Evolutionary conservation across 192 early-diverging fungal genomes (phyloP).

Genomic region (Paraglomus occultum): DNA sequence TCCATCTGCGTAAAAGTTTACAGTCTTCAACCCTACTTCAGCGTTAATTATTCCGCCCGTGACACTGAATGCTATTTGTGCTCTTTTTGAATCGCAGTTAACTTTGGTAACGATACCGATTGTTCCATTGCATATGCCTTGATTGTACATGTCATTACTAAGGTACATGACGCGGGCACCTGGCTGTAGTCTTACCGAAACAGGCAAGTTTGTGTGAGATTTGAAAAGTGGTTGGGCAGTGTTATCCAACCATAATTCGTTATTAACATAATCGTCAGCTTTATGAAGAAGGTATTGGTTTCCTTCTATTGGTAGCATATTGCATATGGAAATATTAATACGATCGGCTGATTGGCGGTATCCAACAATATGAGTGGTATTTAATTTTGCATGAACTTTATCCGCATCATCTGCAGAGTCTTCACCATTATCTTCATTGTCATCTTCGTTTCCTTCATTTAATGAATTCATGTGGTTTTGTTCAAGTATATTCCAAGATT

Average conservation of each 20-base stretch:
- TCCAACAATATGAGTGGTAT: slow-evolving; percentile 7
- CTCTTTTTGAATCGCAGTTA: background rate
- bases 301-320: background rate
- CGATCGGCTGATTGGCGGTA: background rate
- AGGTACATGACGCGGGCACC: background rate
- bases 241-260: background rate
- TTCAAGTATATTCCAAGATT: background rate
- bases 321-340: background rate
- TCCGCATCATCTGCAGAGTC: no score
- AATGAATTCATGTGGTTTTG: no score
- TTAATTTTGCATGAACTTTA: no score
- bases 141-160: background rate
- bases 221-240: background rate
- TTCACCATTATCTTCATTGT: no score
- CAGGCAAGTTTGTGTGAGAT: background rate
- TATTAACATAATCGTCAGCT: background rate
- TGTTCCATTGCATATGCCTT: background rate
- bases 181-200: background rate
- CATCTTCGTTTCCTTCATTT: no score
- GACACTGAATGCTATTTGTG: background rate
- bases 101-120: background rate
- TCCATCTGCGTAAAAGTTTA: background rate
- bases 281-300: background rate
- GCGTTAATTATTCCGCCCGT: background rate
- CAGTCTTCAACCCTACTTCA: background rate